phyloP scores from a whole-genome alignment of 2,329 filamentous ascomycete species.

The Ceratocystis destructans region DNA sequence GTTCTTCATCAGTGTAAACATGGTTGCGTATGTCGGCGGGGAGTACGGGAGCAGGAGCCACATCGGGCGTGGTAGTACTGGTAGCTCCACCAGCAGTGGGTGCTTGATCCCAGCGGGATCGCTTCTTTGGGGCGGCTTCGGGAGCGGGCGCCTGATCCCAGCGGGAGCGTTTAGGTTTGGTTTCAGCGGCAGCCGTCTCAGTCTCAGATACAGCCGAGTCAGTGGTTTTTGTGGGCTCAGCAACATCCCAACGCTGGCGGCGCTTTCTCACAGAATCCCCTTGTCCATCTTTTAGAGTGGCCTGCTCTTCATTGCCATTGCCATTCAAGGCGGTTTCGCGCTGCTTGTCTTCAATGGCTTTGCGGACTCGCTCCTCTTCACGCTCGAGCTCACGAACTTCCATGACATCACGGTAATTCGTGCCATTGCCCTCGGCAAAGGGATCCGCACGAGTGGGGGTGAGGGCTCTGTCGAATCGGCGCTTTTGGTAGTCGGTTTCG shows the following conservation, averaged over 20 bases:
- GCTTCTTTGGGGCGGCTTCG: constrained; percentile 50
- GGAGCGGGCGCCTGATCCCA: constrained; percentile 72
- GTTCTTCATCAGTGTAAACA: constrained; percentile 80
- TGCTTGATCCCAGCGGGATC: constrained; percentile 86
- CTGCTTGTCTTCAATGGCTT: constrained; percentile 61
- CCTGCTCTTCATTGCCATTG: constrained; percentile 38
- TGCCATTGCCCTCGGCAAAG: constrained; percentile 61
- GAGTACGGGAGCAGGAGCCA: constrained; percentile 69
- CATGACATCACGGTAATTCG: constrained; percentile 85
- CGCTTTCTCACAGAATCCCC: constrained; percentile 68
- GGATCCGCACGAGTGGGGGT: constrained; percentile 78
- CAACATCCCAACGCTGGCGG: constrained; percentile 90
- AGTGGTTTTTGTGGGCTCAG: constrained; percentile 27
- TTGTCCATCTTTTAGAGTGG: constrained; percentile 60
- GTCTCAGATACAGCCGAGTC: constrained; percentile 30
- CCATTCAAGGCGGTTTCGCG: constrained; percentile 44
- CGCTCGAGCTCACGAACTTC: constrained; percentile 77
- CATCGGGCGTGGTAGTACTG: constrained; percentile 47
- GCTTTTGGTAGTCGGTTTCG: constrained; percentile 96
- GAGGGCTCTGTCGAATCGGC: constrained; percentile 74
- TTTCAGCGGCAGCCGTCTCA: constrained; percentile 35
- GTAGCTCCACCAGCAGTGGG: constrained; percentile 66
- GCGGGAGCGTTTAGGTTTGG: constrained; percentile 61
- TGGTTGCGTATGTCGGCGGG: constrained; percentile 73
- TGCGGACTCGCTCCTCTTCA: constrained; percentile 78